Evolutionary conservation across 352 stramenopile genomes (phyloP).

Genomic region (Phytophthora crassamura): DNA sequence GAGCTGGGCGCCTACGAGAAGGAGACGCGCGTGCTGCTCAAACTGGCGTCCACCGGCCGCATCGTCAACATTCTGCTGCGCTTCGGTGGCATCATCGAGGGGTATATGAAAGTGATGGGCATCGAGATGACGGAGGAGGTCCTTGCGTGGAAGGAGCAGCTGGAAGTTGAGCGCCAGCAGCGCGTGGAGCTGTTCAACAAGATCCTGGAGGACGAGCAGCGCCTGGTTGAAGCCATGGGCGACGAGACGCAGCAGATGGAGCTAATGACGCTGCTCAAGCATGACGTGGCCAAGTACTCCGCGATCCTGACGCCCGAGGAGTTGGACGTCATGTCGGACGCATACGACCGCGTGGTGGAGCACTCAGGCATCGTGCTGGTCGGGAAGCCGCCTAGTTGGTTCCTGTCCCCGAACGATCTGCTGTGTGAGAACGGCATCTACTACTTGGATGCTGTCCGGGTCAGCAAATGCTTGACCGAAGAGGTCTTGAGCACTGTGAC

Average conservation of each 20-base stretch:
- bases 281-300: conserved; percentile 15
- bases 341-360: conserved; percentile 19
- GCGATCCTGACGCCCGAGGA: conserved; percentile 24
- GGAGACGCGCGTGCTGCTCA: conserved; percentile 25
- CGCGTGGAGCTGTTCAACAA: conserved; percentile 19
- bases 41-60: conserved; percentile 22
- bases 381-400: conserved; percentile 28
- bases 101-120: conserved; percentile 23
- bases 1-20: conserved; percentile 27
- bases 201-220: conserved; percentile 18
- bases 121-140: conserved; percentile 21
- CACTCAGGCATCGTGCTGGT: conserved; percentile 31
- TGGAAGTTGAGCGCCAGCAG: conserved; percentile 23
- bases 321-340: conserved; percentile 32
- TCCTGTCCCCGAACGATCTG: conserved; percentile 26
- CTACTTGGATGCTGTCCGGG: conserved; percentile 32
- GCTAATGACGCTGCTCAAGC: conserved; percentile 28
- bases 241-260: conserved; percentile 37
- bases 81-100: conserved; percentile 22
- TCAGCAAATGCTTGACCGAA: conserved; percentile 26
- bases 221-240: conserved; percentile 19
- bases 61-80: conserved; percentile 22
- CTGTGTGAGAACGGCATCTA: conserved; percentile 9
- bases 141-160: conserved; percentile 17
- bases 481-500: conserved; percentile 11